These are phyloP conservation scores for Hanseniaspora gamundiae DNA, from an alignment of 1,139 yeast species.

Conservation along the genomic window DNA sequence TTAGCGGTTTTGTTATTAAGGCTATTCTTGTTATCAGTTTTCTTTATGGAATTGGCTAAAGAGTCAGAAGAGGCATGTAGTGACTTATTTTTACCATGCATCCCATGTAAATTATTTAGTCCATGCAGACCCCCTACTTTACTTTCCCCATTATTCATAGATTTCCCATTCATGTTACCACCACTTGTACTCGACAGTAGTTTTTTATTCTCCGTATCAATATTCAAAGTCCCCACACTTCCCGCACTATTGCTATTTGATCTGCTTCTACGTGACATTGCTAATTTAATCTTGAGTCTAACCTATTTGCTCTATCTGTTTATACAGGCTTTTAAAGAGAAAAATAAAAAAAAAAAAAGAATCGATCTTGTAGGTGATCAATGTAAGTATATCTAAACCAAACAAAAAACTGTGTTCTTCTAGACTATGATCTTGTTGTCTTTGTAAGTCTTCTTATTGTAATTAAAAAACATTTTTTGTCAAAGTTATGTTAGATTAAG, in stretches of 20 bases:
- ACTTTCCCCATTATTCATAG: background rate
- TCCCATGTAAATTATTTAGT: background rate
- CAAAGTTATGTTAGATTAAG: no score
- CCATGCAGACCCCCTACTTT: background rate
- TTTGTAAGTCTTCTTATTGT: no score
- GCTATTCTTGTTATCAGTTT: no score
- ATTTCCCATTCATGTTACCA: background rate
- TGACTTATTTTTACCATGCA: background rate
- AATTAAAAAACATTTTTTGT: no score
- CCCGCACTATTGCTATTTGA: constrained; percentile 2
- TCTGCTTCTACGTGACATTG: constrained; percentile 2
- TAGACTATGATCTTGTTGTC: no score
- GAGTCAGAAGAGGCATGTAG: background rate
- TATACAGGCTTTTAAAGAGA: no score
- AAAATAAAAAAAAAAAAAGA: no score
- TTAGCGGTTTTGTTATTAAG: background rate
- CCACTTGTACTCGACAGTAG: background rate
- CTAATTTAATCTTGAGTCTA: constrained; percentile 1
- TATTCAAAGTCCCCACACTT: background rate
- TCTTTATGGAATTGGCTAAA: no score
- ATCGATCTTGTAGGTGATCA: no score
- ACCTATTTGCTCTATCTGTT: constrained; percentile 1
- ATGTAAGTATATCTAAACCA: no score
- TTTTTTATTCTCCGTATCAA: background rate
- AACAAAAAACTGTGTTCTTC: no score